A percentile compares a stretch with the other conserved stretches of the same genome.
phyloP scores from a whole-genome alignment of 805 yeast species.

The Scheffersomyces spartinae region DNA sequence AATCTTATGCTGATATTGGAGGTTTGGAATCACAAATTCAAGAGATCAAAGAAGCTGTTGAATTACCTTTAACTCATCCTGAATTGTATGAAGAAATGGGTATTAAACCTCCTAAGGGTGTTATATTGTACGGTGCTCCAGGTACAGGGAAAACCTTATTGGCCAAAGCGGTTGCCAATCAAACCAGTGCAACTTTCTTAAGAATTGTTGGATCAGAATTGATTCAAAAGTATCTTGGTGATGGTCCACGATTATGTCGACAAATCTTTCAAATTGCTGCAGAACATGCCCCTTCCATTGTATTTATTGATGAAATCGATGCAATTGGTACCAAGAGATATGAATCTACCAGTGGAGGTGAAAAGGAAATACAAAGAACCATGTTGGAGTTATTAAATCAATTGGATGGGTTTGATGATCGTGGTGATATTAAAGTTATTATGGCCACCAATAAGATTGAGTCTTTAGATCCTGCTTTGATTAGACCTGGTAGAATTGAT shows the following conservation, averaged over 20 bases:
- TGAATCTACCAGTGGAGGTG: constrained; percentile 88
- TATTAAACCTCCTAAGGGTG: constrained; percentile 97
- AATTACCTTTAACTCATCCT: constrained; percentile 91
- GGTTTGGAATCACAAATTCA: constrained; percentile 93
- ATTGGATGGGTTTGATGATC: constrained; percentile 92
- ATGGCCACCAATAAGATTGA: constrained; percentile 98
- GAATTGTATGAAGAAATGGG: constrained; percentile 98
- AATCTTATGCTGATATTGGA: constrained; percentile 93
- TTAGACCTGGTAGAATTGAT: constrained; percentile 96
- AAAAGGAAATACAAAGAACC: constrained; percentile 93
- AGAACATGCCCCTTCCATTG: constrained; percentile 96
- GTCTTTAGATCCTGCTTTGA: constrained; percentile 87
- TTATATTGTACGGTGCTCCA: constrained; percentile 92
- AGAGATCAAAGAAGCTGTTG: constrained; percentile 96
- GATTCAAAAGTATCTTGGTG: constrained; percentile 94
- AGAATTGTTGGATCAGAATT: constrained; percentile 96
- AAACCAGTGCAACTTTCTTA: constrained; percentile 90
- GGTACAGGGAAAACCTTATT: constrained; percentile 95
- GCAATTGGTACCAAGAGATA: constrained; percentile 98
- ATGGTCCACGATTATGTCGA: constrained; percentile 90
- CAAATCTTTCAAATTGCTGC: constrained; percentile 95
- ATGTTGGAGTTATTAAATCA: constrained; percentile 94
- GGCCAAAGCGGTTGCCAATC: constrained; percentile 98
- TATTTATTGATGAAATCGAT: constrained; percentile 96
- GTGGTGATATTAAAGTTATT: constrained; percentile 94